Evolutionary conservation across 192 early-diverging fungal genomes (phyloP), one percentile per base, ranked within the genome.

Genomic region (Rhizoclosmatium sp.): DNA sequence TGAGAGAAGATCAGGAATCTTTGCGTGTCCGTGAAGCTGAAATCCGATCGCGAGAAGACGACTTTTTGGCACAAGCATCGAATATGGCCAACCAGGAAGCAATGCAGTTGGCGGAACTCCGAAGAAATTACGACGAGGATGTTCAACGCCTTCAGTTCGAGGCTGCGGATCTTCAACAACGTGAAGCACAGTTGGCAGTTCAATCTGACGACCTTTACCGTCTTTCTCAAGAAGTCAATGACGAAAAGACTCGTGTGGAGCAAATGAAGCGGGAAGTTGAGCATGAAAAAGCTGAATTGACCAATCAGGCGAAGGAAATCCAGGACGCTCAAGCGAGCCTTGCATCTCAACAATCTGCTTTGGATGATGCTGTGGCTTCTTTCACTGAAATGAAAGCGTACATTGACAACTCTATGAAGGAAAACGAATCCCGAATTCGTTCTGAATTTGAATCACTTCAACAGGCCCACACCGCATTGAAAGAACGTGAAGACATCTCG

Each of bases 351-450:
- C 77, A 78, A 48, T 3, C 16, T 14, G 40, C 65, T 9, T 58
- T 78, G 16, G 77, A 78, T 47, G 67, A 78, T 12, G 65, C 77
- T 16, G 67, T 71, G 2, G 49, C 59, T 21, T 41, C 77, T 9
- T 70, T 78, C 59, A 9, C 65, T 23, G 77, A 78, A 46, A 70
- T 61, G 65, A 78, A 70, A 46, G 68, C 58, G 40, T 61, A 71
- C 59, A 78, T 78, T 56, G 56, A 71, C 14, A 44, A 40, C 14
- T 69, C 67, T n/a, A 61, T 78, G 59, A 71, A 69, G 31, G 67
- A 78, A n/a, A 67, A 69, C 42, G 77, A 78, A 41, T 56, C 69
- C 7, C 65, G 59, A n/a, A 68, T 78, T 39, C 42, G 41, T 4
- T 19, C 75, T 12, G 66, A 78, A 47, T 78, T 70, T 45, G 77